Base-by-base conservation (phyloP, 75 land plant species). In the Selaginella moellendorffii region DNA sequence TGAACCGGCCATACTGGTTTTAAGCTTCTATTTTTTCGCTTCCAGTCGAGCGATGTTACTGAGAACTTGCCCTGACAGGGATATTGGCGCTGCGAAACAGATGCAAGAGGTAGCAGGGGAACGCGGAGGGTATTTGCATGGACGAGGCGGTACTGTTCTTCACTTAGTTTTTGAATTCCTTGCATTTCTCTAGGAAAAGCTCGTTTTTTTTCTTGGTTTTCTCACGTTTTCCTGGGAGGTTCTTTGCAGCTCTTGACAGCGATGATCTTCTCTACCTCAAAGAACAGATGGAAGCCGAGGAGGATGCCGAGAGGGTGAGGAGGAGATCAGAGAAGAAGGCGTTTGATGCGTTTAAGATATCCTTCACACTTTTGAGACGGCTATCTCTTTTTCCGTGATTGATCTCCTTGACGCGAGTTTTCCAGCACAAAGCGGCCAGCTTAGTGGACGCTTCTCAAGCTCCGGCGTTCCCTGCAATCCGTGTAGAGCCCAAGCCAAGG, bases 21-120 rank as follows among this genome's bases (percentile, higher is more conserved):
- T 36, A 36, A 36, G 46, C 14, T 36, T 36, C 14, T 36, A 36
- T 36, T 36, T 36, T 5, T 36, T 36, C 14, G 46, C 14, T 36
- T 36, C 5, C 46, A 36, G 14, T 36, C 14, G n/a, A n/a, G n/a
- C n/a, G n/a, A n/a, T 56, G 60, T 79, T 77, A 67, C 84, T 89
- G 83, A 89, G 82, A 81, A 89, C 90, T 74, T 77, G 90, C 84
- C 96, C 96, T 68, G 86, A 76, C 86, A 89, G 96, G 90, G 96
- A 81, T 77, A 52, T 42, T 89, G 90, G 90, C 87, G 60, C 79
- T 68, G 69, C 72, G 69, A 56, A 73, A 67, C 86, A 92, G 97
- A 92, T 92, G 97, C 97, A 92, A 71, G 97, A 92, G 71, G 97
- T 88, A 74, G 97, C 96, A 31, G 97, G 97, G 31, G 97, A 92